Conservation (phyloP, 371 early-diverging fungal genomes). For the Dichotomocladium elegans region DNA sequence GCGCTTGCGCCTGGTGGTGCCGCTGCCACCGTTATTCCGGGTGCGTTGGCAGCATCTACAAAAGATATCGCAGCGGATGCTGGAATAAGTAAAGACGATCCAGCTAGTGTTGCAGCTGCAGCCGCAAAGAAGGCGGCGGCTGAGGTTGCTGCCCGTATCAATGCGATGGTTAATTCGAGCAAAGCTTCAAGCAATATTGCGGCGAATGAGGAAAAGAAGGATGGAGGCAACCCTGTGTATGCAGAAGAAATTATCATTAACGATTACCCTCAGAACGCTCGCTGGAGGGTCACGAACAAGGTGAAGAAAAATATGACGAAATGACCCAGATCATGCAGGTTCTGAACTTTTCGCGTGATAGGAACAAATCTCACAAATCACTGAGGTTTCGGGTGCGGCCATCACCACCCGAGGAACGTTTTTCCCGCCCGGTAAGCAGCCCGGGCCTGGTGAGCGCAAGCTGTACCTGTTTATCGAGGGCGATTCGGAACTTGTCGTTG, state of each 20-base stretch:
- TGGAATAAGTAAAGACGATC: conserved; percentile 34
- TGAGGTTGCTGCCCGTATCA: conserved; percentile 43
- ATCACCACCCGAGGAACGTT: conserved; percentile 92
- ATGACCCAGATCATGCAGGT: not conserved
- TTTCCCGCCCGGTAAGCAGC: conserved; percentile 82
- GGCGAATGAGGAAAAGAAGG: conserved; percentile 21
- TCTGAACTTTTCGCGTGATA: too few species aligned
- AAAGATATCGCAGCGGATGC: conserved; percentile 31
- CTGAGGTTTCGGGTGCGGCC: conserved; percentile 89
- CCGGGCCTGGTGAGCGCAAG: conserved; percentile 78
- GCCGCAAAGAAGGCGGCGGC: conserved; percentile 47
- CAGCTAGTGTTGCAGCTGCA: conserved; percentile 47
- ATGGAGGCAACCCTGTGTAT: conserved; percentile 43
- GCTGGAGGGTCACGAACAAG: conserved; percentile 95
- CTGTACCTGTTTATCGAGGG: conserved; percentile 94
- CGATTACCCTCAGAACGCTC: conserved; percentile 95
- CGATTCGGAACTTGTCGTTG: conserved; percentile 84
- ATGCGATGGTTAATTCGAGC: conserved; percentile 30
- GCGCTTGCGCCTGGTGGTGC: conserved; percentile 5
- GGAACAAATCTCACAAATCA: conserved; percentile 89
- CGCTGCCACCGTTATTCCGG: conserved; percentile 26
- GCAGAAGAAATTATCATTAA: conserved; percentile 93
- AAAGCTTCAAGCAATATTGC: conserved; percentile 31
- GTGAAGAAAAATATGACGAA: conserved; percentile 46
- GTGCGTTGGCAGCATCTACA: conserved; percentile 32